Evolutionary conservation across 2,329 filamentous ascomycete genomes (phyloP).

Genomic region (Botrytis cinerea): DNA sequence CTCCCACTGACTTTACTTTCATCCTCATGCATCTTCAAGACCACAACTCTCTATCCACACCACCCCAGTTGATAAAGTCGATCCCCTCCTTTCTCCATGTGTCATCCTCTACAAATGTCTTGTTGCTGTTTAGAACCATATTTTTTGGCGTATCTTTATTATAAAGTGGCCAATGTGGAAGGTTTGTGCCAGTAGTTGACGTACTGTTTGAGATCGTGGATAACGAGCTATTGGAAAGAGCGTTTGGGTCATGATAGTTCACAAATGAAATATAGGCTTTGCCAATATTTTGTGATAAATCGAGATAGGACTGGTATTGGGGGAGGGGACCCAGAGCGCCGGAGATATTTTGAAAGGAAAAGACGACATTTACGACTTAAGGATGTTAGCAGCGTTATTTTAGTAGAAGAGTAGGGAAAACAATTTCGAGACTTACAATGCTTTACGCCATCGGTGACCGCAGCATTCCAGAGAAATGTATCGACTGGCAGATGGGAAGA

Average conservation of each 20-base stretch:
- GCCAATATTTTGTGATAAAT: conserved; percentile 35
- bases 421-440: conserved; percentile 41
- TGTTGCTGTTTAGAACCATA: conserved; percentile 48
- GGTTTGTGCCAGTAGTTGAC: conserved; percentile 26
- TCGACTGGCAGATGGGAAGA: conserved; percentile 41
- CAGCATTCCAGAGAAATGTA: conserved; percentile 46
- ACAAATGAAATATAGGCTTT: conserved; percentile 44
- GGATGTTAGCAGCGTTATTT: neutral
- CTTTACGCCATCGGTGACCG: conserved; percentile 46
- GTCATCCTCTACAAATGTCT: conserved; percentile 49
- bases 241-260: conserved; percentile 47
- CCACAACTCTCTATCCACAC: conserved; percentile 45
- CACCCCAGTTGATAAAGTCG: conserved; percentile 45
- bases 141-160: conserved; percentile 45
- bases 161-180: conserved; percentile 49
- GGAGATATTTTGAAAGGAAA: conserved; percentile 53
- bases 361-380: conserved; percentile 50
- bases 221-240: neutral
- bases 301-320: conserved; percentile 44
- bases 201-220: conserved; percentile 12
- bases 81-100: conserved; percentile 52
- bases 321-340: conserved; percentile 50
- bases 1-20: no score
- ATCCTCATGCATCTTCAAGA: conserved; percentile 17
- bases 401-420: neutral